These are phyloP conservation scores for Boechera retrofracta DNA, from an alignment of 345 rosid species.

Conservation along the genomic window DNA sequence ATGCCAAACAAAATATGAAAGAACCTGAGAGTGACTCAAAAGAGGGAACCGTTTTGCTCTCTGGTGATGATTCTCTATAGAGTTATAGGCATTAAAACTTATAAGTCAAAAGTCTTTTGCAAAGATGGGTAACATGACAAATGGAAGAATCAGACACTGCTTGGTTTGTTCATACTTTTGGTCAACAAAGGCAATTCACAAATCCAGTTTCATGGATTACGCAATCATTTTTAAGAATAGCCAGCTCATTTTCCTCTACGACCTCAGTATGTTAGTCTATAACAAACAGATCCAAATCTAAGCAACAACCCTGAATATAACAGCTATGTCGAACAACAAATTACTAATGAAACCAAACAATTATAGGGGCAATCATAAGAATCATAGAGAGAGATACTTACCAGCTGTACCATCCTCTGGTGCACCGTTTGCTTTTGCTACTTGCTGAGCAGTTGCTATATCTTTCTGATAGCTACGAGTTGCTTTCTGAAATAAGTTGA, in stretches of 20 bases:
- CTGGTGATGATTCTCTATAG: slow-evolving; percentile 40
- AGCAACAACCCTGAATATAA: background rate
- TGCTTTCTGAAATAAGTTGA: slow-evolving; percentile 70
- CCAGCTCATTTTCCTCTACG: background rate
- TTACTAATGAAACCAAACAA: slow-evolving; percentile 1
- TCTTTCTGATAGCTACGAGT: slow-evolving; percentile 94
- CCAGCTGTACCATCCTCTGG: slow-evolving; percentile 60
- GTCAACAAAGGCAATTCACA: background rate
- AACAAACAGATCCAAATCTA: slow-evolving; percentile 29
- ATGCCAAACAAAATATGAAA: slow-evolving; percentile 33
- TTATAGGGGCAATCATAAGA: background rate
- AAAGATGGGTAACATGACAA: slow-evolving; percentile 13
- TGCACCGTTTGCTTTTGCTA: slow-evolving; percentile 63
- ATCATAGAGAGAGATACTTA: slow-evolving; percentile 44
- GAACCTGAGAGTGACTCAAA: slow-evolving; percentile 46
- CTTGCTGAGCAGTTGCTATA: slow-evolving; percentile 61
- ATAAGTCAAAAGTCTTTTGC: slow-evolving; percentile 34
- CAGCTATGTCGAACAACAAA: slow-evolving; percentile 17
- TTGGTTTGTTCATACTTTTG: background rate
- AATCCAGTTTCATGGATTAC: background rate
- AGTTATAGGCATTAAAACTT: slow-evolving; percentile 35
- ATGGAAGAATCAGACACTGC: slow-evolving; percentile 7
- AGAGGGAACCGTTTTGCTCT: slow-evolving; percentile 25
- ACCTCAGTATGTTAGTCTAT: slow-evolving; percentile 9
- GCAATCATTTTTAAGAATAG: background rate